Percentiles rank a stretch among this genome's conserved stretches.
phyloP scores from a whole-genome alignment of 106 monocot species.

The Vanilla planifolia region DNA sequence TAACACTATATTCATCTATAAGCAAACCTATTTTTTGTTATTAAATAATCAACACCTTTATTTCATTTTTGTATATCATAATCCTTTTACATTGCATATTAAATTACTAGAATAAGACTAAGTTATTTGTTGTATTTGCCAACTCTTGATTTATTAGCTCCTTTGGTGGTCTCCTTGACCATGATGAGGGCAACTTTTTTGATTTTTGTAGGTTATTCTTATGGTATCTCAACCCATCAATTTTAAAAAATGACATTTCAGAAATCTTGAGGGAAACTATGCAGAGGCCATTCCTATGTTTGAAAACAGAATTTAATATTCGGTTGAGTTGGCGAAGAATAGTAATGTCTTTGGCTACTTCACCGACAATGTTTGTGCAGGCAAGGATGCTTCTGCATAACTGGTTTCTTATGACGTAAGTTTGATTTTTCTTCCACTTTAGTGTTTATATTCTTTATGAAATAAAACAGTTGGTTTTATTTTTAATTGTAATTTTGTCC shows the following conservation, averaged over 20 bases:
- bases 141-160: too few relatives aligned
- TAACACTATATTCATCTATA: too few relatives aligned
- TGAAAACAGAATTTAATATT: conserved; percentile 60
- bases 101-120: too few relatives aligned
- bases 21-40: too few relatives aligned
- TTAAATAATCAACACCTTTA: too few relatives aligned
- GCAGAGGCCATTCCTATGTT: conserved; percentile 62
- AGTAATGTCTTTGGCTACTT: conserved; percentile 58
- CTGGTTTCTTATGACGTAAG: conserved; percentile 94
- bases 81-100: too few relatives aligned
- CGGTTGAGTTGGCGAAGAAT: conserved; percentile 44
- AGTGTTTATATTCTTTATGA: too few relatives aligned
- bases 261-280: conserved; percentile 39
- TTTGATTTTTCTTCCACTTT: conserved; percentile 12
- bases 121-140: too few relatives aligned
- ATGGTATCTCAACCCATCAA: conserved; percentile 79
- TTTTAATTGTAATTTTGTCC: too few relatives aligned
- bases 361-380: conserved; percentile 58
- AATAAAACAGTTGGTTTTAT: too few relatives aligned
- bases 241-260: conserved; percentile 66
- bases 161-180: background rate
- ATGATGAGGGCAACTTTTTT: background rate
- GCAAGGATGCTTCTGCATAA: conserved; percentile 56
- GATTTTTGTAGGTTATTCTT: conserved; percentile 45
- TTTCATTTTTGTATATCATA: too few relatives aligned